A percentile compares a stretch with the other conserved stretches of the same genome.
phyloP scores from a whole-genome alignment of 2,329 filamentous ascomycete genomes.

The Apiospora pterosperma region DNA sequence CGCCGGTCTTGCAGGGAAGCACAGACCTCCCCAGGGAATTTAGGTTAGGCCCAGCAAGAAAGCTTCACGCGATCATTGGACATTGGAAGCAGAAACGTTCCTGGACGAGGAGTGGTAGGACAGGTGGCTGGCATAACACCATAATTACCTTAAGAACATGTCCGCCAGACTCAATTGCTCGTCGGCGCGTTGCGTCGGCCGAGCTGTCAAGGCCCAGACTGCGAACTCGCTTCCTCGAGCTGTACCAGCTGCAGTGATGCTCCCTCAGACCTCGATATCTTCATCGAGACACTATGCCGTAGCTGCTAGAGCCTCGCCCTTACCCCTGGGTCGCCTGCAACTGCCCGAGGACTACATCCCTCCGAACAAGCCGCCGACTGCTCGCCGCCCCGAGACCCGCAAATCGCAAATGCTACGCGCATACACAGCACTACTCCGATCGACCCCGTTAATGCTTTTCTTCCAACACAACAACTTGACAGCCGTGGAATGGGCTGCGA shows the following conservation, averaged over 20 bases:
- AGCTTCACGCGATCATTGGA: neutral
- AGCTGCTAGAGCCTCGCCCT: slow-evolving; percentile 12
- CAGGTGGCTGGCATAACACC: neutral
- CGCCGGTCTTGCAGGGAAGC: neutral
- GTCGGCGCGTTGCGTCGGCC: slow-evolving; percentile 7
- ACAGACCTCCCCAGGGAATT: neutral
- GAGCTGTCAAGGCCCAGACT: slow-evolving; percentile 2
- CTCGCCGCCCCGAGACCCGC: slow-evolving; percentile 80
- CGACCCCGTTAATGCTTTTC: slow-evolving; percentile 79
- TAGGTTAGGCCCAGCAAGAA: neutral
- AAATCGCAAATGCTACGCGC: slow-evolving; percentile 85
- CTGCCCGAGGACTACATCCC: slow-evolving; percentile 49
- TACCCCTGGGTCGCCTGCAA: slow-evolving; percentile 22
- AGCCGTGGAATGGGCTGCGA: slow-evolving; percentile 69
- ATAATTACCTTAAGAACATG: slow-evolving; percentile 1
- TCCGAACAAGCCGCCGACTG: slow-evolving; percentile 79
- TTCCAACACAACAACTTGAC: slow-evolving; percentile 72
- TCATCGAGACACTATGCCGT: slow-evolving; percentile 21
- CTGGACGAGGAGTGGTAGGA: neutral
- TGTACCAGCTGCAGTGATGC: neutral
- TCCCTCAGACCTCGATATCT: slow-evolving; percentile 9
- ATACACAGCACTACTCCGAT: slow-evolving; percentile 85
- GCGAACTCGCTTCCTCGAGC: slow-evolving; percentile 4
- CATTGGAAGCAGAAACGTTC: neutral
- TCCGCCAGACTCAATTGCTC: slow-evolving; percentile 11